These are phyloP conservation scores for Pogostemon cablin DNA, from an alignment of 257 asterid species.

Conservation along the genomic window DNA sequence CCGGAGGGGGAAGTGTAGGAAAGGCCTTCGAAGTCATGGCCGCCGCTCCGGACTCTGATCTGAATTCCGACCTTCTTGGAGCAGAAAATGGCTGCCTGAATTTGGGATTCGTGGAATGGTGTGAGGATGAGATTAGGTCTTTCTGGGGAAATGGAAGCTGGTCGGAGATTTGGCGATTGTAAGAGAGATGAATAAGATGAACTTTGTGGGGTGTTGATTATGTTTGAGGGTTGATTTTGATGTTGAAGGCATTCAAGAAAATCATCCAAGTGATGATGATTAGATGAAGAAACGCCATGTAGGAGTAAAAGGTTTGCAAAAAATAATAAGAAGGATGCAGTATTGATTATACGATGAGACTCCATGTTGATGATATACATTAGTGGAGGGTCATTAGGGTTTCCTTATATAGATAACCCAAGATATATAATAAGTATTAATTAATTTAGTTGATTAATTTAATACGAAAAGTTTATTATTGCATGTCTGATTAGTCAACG, in stretches of 20 bases:
- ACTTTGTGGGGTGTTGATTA: constrained; percentile 9
- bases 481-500: neutral
- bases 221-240: neutral
- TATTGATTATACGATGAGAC: neutral
- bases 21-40: constrained; percentile 7
- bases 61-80: constrained; percentile 1
- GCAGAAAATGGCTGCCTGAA: constrained; percentile 6
- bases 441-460: no score
- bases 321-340: neutral
- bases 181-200: neutral
- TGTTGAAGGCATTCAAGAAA: constrained; percentile 31
- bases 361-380: neutral
- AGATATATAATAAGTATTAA: no score
- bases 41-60: constrained; percentile 16
- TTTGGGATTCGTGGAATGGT: constrained; percentile 8
- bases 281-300: neutral
- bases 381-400: neutral
- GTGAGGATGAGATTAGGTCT: neutral
- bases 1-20: constrained; percentile 19
- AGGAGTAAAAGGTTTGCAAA: neutral
- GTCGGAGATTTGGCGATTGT: constrained; percentile 1
- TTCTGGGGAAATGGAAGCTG: neutral
- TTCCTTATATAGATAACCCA: neutral
- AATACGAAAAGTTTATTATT: no score
- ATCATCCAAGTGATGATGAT: neutral